Percentiles rank a stretch among this genome's conserved stretches.
Conservation (phyloP, 345 rosid species). For the Pugionium dolabratum region DNA sequence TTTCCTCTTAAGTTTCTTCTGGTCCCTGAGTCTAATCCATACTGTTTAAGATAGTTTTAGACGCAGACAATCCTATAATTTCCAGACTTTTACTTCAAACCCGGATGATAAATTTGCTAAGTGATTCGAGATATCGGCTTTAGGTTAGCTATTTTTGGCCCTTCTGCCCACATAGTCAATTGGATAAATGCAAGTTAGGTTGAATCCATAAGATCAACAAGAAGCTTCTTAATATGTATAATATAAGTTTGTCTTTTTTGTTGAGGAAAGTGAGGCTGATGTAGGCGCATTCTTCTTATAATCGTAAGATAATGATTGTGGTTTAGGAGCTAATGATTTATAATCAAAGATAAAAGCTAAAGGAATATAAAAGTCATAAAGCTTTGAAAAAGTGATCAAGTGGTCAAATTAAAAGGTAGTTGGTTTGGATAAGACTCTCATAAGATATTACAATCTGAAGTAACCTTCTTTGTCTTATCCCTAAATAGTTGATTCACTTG, state of each 20-base stretch:
- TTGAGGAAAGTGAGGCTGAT: slow-evolving; percentile 33
- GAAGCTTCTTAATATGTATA: slow-evolving; percentile 30
- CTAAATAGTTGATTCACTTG: slow-evolving; percentile 9
- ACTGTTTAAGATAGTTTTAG: slow-evolving; percentile 2
- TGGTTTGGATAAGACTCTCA: slow-evolving; percentile 37
- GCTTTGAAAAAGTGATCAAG: slow-evolving; percentile 24
- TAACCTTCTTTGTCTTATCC: slow-evolving; percentile 16
- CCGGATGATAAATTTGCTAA: neutral
- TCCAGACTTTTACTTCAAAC: neutral
- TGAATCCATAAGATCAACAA: slow-evolving; percentile 27
- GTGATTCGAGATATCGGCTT: neutral
- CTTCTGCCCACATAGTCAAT: neutral
- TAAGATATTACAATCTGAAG: slow-evolving; percentile 5
- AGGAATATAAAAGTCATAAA: slow-evolving; percentile 32
- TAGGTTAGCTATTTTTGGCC: slow-evolving; percentile 2
- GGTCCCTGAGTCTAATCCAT: neutral
- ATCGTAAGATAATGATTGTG: slow-evolving; percentile 31
- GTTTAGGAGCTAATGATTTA: slow-evolving; percentile 27
- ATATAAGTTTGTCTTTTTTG: neutral
- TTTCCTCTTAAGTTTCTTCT: slow-evolving; percentile 18
- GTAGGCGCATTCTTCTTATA: slow-evolving; percentile 24
- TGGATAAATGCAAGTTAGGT: slow-evolving; percentile 29
- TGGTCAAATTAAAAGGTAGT: slow-evolving; percentile 30
- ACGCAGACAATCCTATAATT: neutral
- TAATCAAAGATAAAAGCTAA: slow-evolving; percentile 21